phyloP scores from a whole-genome alignment of 202 grass and related monocot species.

The Digitaria exilis region DNA sequence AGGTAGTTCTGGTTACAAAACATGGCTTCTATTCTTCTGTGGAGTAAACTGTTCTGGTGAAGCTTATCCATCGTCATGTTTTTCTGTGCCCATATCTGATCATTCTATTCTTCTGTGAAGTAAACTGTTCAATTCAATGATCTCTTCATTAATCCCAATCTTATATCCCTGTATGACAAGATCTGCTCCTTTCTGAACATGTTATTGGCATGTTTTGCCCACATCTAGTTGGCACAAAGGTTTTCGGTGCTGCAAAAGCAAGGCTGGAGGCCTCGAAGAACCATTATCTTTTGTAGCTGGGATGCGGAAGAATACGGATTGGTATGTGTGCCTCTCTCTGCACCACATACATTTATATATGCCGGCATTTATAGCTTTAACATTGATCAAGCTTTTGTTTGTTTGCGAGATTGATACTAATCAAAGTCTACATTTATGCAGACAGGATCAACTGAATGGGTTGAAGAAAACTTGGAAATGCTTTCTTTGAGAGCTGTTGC shows the following conservation, averaged over 20 bases:
- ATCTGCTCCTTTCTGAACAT: neutral
- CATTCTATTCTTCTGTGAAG: no score
- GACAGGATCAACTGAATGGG: conserved; percentile 98
- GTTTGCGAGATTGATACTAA: no score
- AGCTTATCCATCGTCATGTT: no score
- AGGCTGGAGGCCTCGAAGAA: conserved; percentile 69
- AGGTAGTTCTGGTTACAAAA: conserved; percentile 39
- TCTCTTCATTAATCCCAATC: no score
- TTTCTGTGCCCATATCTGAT: no score
- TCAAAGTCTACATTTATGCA: conserved; percentile 34
- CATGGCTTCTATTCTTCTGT: neutral
- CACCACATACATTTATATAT: neutral
- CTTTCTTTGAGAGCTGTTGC: conserved; percentile 70
- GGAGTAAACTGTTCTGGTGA: no score
- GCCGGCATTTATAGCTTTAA: no score
- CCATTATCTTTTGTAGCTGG: conserved; percentile 79
- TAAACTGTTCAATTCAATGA: neutral
- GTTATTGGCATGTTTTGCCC: neutral
- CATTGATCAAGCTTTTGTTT: no score
- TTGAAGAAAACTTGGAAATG: conserved; percentile 84
- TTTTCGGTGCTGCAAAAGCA: conserved; percentile 64
- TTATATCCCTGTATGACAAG: no score
- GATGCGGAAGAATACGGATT: conserved; percentile 81
- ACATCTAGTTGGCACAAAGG: conserved; percentile 61
- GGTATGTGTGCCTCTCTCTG: conserved; percentile 32